Base-by-base conservation (phyloP, 2,329 filamentous ascomycete species). In the Mycosphaerella arachidis region DNA sequence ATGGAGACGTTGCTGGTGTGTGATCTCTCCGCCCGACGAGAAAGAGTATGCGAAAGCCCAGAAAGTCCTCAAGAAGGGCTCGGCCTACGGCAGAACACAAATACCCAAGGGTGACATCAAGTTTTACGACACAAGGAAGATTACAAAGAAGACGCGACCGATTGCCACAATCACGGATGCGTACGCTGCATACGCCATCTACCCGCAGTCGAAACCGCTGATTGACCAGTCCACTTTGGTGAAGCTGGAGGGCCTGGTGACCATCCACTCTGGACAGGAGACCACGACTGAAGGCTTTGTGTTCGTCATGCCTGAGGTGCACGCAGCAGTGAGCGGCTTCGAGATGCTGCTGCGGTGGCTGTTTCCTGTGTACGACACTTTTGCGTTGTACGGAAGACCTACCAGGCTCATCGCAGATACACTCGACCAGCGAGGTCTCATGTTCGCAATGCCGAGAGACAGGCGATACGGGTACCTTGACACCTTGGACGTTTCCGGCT, bases 361-460 rank as follows among this genome's bases (percentile, higher is more conserved):
- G 12, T 95, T 99, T 73, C 94, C 94, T 0, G 90, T 92, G 0
- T 99, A 91, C 80, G 94, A 99, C 73, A 91, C 91, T 0, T 99
- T 97, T 74, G 86, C 83, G 43, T 80, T 99, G 1, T 99, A 99
- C 69, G 94, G 94, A 30, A 88, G 94, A 24, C 94, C 94, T 0
- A 89, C 85, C 30, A 87, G 91, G 62, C 81, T 99, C 48, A 87
- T 96, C 35, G 91, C 94, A 2, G 96, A 96, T 71, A 88, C 90
- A 0, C 83, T 92, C 48, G 92, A 97, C 74, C 81, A 90, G 4
- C 86, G 91, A 50, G 96, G 94, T 58, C 81, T 99, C 65, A 99
- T 99, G 94, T 99, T 97, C 74, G 94, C 92, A 6, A 95, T 99
- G 87, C 93, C 94, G 0, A 91, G 90, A 68, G 86, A 94, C 67